Conservation (phyloP, 768 basidiomycete species). For the Boletus rubroflammeus region DNA sequence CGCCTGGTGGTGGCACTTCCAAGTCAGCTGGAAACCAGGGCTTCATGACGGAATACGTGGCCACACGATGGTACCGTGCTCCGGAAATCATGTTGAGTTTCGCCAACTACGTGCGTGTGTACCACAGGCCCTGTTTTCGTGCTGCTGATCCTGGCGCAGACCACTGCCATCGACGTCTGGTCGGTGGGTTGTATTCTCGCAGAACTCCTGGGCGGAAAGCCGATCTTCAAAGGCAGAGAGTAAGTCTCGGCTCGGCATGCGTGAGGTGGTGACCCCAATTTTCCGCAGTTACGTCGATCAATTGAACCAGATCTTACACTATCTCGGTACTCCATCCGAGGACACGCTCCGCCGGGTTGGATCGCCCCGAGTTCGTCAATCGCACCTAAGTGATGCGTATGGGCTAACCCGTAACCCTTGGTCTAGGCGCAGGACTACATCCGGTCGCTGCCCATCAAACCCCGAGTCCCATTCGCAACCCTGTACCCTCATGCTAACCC, state of each 20-base stretch:
- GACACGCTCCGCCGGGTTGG: conserved; percentile 95
- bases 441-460: conserved; percentile 95
- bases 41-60: conserved; percentile 99
- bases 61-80: conserved; percentile 98
- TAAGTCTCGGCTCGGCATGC: conserved; percentile 37
- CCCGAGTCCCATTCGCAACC: conserved; percentile 86
- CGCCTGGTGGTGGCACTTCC: conserved; percentile 73
- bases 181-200: conserved; percentile 94
- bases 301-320: conserved; percentile 95
- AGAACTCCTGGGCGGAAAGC: conserved; percentile 89
- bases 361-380: conserved; percentile 72
- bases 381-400: not conserved
- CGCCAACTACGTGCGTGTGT: conserved; percentile 76
- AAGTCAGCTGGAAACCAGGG: conserved; percentile 79
- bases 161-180: conserved; percentile 93
- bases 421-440: conserved; percentile 94
- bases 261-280: not conserved
- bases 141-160: conserved; percentile 41
- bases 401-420: conserved; percentile 3
- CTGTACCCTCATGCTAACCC: conserved; percentile 95
- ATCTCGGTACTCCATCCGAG: conserved; percentile 96
- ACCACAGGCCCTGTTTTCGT: not conserved
- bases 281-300: conserved; percentile 88
- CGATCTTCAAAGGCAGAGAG: conserved; percentile 97
- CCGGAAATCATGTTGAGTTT: conserved; percentile 99